Conservation (phyloP, 2,329 filamentous ascomycete genomes). For the Ceratocystis eucalypticola region DNA sequence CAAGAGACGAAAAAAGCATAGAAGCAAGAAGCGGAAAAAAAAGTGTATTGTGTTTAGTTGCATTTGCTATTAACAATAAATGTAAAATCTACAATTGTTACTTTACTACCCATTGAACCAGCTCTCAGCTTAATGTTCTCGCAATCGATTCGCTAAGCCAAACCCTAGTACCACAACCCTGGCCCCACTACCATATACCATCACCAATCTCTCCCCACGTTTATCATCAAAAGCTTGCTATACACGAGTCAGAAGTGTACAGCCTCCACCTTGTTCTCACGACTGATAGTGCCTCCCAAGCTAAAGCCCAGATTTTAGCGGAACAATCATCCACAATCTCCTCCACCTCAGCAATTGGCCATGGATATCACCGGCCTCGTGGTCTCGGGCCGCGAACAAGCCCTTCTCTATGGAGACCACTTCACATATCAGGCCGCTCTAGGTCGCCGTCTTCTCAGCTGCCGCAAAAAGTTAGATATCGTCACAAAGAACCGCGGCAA, state of each 20-base stretch:
- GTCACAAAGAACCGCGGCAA: constrained; percentile 77
- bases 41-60: too few relatives aligned
- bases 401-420: constrained; percentile 80
- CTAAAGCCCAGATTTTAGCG: not conserved
- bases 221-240: too few relatives aligned
- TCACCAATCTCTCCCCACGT: too few relatives aligned
- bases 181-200: not conserved
- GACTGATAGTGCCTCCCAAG: not conserved
- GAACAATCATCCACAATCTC: not conserved
- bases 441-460: constrained; percentile 65
- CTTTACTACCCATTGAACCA: too few relatives aligned
- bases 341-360: constrained; percentile 12
- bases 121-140: too few relatives aligned
- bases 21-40: not conserved
- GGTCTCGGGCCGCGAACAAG: constrained; percentile 64
- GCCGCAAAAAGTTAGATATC: constrained; percentile 73
- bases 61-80: too few relatives aligned
- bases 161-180: not conserved
- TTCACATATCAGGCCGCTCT: constrained; percentile 69
- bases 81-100: too few relatives aligned
- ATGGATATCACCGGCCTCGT: constrained; percentile 91
- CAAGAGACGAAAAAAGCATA: not conserved
- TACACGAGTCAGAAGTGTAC: too few relatives aligned
- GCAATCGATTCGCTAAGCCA: not conserved
- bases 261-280: too few relatives aligned